phyloP scores from a whole-genome alignment of 306 rosid species.

The Comarum palustre region DNA sequence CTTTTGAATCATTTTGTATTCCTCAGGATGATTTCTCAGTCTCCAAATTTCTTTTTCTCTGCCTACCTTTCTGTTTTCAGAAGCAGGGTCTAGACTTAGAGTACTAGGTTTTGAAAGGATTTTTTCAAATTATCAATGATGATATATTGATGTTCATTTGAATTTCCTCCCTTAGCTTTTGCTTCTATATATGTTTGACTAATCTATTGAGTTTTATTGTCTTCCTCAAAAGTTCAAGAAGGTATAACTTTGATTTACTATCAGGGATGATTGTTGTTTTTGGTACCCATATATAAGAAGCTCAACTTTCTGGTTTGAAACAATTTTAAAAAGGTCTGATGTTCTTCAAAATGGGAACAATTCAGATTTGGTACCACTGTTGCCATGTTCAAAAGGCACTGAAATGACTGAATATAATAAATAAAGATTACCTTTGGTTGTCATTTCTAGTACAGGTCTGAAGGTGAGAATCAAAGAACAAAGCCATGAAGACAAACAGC shows the following conservation, averaged over 20 bases:
- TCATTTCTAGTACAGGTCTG: slow-evolving; percentile 48
- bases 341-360: background rate
- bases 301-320: slow-evolving; percentile 3
- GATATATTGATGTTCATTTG: slow-evolving; percentile 12
- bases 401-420: slow-evolving; percentile 12
- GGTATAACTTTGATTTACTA: slow-evolving; percentile 3
- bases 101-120: no score
- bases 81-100: background rate
- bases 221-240: slow-evolving; percentile 15
- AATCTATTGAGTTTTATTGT: background rate
- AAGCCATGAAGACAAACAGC: slow-evolving; percentile 31
- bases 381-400: slow-evolving; percentile 34
- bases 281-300: background rate
- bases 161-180: slow-evolving; percentile 13
- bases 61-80: background rate
- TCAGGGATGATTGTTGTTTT: background rate
- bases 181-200: background rate
- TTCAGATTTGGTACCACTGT: slow-evolving; percentile 19
- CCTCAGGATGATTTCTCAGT: background rate
- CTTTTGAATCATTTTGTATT: background rate
- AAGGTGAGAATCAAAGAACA: slow-evolving; percentile 45
- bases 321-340: background rate
- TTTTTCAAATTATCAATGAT: slow-evolving; percentile 26
- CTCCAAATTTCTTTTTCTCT: background rate
- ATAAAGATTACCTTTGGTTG: slow-evolving; percentile 36